These are phyloP conservation scores for Sugiyamaella lignohabitans DNA, from an alignment of 805 yeast species.

Conservation along the genomic window DNA sequence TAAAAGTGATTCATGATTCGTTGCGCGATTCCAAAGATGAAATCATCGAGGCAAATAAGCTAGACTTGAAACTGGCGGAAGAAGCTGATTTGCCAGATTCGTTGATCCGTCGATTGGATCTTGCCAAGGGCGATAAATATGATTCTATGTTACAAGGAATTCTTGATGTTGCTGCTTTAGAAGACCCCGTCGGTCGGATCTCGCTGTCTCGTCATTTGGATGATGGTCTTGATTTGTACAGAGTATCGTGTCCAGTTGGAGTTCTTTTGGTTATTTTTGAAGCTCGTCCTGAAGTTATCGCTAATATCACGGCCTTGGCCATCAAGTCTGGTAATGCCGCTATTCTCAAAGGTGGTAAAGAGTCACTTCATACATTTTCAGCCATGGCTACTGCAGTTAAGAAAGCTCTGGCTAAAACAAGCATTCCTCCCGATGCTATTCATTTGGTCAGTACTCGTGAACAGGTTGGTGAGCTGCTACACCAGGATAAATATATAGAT, in stretches of 20 bases:
- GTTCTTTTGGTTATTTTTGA: conserved; percentile 89
- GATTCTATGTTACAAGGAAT: conserved; percentile 95
- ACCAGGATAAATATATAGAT: conserved; percentile 85
- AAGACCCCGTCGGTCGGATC: conserved; percentile 88
- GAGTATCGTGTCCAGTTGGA: conserved; percentile 92
- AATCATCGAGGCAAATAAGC: conserved; percentile 64
- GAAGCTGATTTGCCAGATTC: conserved; percentile 59
- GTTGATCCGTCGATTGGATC: conserved; percentile 75
- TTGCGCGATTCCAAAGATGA: conserved; percentile 50
- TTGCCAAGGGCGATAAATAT: conserved; percentile 74
- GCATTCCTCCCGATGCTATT: conserved; percentile 73
- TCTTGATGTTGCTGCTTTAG: conserved; percentile 78
- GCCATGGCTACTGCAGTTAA: conserved; percentile 71
- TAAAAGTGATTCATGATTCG: conserved; percentile 65
- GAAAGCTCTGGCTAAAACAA: conserved; percentile 51
- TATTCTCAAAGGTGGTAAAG: conserved; percentile 95
- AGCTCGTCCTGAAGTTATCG: conserved; percentile 96
- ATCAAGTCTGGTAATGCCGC: conserved; percentile 97
- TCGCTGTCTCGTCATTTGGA: conserved; percentile 81
- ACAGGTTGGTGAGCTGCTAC: conserved; percentile 76
- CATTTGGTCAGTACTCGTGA: conserved; percentile 86
- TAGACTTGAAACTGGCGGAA: conserved; percentile 68
- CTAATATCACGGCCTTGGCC: conserved; percentile 92
- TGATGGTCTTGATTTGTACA: conserved; percentile 75
- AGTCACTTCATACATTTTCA: conserved; percentile 75